Conservation (phyloP, 495 filamentous ascomycete genomes). For the Talaromyces adpressus region DNA sequence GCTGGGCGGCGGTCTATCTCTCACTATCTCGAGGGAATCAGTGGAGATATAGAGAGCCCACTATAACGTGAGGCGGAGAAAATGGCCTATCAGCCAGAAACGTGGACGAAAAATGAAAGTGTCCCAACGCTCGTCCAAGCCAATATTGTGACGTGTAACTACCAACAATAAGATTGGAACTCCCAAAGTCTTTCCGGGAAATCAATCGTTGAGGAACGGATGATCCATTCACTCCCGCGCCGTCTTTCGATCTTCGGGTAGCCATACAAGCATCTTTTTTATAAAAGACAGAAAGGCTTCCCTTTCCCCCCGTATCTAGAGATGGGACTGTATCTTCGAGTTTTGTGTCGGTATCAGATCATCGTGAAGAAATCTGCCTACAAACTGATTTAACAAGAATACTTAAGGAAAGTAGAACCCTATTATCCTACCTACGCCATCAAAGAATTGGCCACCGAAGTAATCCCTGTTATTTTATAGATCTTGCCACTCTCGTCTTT, state of each 20-base stretch:
- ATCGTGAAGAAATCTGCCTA: conserved; percentile 15
- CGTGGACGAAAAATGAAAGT: too few species aligned
- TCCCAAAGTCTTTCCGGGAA: not conserved
- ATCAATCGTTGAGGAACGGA: conserved; percentile 7
- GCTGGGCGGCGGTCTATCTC: too few species aligned
- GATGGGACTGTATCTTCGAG: conserved; percentile 20
- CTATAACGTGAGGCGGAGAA: too few species aligned
- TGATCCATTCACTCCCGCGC: conserved; percentile 31
- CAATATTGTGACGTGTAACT: too few species aligned
- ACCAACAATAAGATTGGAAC: too few species aligned
- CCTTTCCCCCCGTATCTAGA: conserved; percentile 29
- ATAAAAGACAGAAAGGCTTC: conserved; percentile 34
- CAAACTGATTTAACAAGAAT: not conserved
- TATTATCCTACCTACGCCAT: conserved; percentile 10
- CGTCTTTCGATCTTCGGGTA: conserved; percentile 35
- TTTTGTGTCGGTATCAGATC: conserved; percentile 16
- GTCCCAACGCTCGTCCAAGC: too few species aligned
- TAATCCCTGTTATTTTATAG: conserved; percentile 10
- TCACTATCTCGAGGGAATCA: too few species aligned
- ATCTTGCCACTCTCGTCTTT: conserved; percentile 11
- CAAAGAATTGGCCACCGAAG: conserved; percentile 15
- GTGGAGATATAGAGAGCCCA: too few species aligned
- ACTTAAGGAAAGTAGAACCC: not conserved
- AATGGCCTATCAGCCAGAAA: too few species aligned
- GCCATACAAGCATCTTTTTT: conserved; percentile 42